Evolutionary conservation across 148 eudicot species (phyloP).

Genomic region (Cornus suecica): DNA sequence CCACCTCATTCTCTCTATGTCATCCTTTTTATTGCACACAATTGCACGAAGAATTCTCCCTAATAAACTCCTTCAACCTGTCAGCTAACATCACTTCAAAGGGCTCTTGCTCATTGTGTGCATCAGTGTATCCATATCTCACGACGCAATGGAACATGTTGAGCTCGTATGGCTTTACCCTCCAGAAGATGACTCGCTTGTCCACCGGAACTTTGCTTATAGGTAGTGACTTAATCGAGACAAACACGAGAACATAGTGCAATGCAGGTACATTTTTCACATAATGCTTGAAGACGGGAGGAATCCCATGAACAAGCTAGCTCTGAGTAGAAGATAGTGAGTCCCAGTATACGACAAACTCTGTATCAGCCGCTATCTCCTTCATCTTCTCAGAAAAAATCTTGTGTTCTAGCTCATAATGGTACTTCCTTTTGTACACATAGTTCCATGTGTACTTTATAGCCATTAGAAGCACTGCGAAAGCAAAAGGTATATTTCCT

Average conservation of each 20-base stretch:
- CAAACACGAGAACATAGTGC: constrained; percentile 60
- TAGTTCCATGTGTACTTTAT: constrained; percentile 62
- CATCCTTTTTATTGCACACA: background rate
- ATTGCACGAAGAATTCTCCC: constrained; percentile 26
- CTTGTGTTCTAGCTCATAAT: constrained; percentile 59
- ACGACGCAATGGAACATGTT: constrained; percentile 58
- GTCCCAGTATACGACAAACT: constrained; percentile 43
- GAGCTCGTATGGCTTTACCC: constrained; percentile 46
- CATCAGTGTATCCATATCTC: constrained; percentile 57
- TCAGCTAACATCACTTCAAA: constrained; percentile 42
- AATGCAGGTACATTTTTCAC: constrained; percentile 56
- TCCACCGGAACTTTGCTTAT: constrained; percentile 52
- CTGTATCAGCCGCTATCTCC: constrained; percentile 27
- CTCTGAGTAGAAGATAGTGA: constrained; percentile 72
- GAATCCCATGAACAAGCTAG: constrained; percentile 79
- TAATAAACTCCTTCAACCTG: constrained; percentile 38
- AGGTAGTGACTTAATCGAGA: constrained; percentile 58
- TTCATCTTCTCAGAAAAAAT: constrained; percentile 46
- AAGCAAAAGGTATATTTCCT: constrained; percentile 60
- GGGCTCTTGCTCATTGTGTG: constrained; percentile 34
- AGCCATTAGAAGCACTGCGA: constrained; percentile 37
- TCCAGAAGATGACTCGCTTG: constrained; percentile 54
- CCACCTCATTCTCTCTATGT: background rate
- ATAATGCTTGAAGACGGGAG: constrained; percentile 77
- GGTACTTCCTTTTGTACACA: constrained; percentile 59